These are phyloP conservation scores for Lumnitzera racemosa DNA, from an alignment of 345 rosid genomes.

Conservation along the genomic window DNA sequence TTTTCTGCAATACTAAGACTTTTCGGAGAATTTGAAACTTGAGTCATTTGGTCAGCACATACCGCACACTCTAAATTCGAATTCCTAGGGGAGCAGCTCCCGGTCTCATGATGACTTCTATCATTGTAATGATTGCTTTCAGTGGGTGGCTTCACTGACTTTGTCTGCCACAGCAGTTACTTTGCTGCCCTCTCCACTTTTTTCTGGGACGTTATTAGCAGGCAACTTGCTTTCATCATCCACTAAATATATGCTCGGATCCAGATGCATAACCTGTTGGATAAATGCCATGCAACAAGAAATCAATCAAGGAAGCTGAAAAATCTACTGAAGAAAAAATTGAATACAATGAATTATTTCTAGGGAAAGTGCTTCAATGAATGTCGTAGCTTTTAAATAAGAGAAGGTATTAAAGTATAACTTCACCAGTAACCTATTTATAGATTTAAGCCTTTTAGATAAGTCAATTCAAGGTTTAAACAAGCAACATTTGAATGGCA, in stretches of 20 bases:
- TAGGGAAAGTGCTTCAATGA: too few relatives aligned
- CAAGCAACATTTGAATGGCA: too few relatives aligned
- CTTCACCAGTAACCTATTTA: too few relatives aligned
- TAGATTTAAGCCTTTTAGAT: too few relatives aligned
- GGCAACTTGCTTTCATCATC: constrained; percentile 72
- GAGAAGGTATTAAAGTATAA: too few relatives aligned
- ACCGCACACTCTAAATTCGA: constrained; percentile 16
- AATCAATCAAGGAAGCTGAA: constrained; percentile 6
- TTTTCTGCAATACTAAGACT: constrained; percentile 30
- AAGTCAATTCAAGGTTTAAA: too few relatives aligned
- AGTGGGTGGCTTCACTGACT: constrained; percentile 15
- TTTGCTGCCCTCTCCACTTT: constrained; percentile 22
- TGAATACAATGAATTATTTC: too few relatives aligned
- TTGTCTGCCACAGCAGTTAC: constrained; percentile 21
- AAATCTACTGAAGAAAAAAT: not conserved
- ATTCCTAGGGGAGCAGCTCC: constrained; percentile 10
- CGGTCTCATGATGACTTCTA: constrained; percentile 23
- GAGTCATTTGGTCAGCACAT: constrained; percentile 25
- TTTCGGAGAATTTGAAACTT: constrained; percentile 25
- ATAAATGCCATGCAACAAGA: not conserved
- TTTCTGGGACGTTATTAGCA: constrained; percentile 28
- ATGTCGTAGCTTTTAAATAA: too few relatives aligned
- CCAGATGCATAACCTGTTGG: constrained; percentile 86
- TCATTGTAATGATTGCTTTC: constrained; percentile 22
- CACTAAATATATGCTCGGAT: constrained; percentile 95